A percentile compares a stretch with the other conserved stretches of the same genome.
phyloP scores from a whole-genome alignment of 176 grass and related monocot species.

The Eremochloa ophiuroides region DNA sequence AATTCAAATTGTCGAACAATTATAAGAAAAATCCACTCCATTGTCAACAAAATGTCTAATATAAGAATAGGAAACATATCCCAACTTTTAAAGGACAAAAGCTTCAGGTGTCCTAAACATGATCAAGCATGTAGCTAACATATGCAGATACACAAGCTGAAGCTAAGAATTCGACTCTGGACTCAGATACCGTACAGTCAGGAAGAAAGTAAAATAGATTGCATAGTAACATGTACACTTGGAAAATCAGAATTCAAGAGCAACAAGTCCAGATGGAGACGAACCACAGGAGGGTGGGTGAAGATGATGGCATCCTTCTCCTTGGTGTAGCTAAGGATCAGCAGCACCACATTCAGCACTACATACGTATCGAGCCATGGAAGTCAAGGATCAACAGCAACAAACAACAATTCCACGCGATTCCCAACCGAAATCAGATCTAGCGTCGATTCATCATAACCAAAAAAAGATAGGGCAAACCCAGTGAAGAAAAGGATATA shows the following conservation, averaged over 20 bases:
- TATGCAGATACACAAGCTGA: not conserved
- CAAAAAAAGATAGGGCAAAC: not conserved
- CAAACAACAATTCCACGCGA: slow-evolving; percentile 1
- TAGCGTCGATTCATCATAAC: slow-evolving; percentile 2
- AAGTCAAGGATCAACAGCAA: slow-evolving; percentile 49
- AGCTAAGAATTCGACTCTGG: not conserved
- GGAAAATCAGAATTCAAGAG: not conserved
- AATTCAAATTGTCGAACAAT: not conserved
- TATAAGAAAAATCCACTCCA: not conserved
- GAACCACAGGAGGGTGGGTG: slow-evolving; percentile 77
- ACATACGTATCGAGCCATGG: slow-evolving; percentile 57
- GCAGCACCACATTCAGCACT: slow-evolving; percentile 69
- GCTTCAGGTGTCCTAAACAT: too few species aligned
- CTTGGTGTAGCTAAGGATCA: slow-evolving; percentile 91
- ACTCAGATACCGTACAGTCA: not conserved
- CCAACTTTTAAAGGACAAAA: too few species aligned
- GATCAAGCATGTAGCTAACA: not conserved
- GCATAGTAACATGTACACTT: not conserved
- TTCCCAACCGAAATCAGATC: slow-evolving; percentile 22
- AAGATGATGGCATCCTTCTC: slow-evolving; percentile 98
- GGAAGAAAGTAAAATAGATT: not conserved
- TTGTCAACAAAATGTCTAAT: not conserved
- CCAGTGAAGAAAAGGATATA: slow-evolving; percentile 69
- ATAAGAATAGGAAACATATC: not conserved
- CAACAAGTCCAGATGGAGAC: slow-evolving; percentile 4